Base-by-base conservation (phyloP, 1,284 basidiomycete species). In the Cystobasidiaceae sp. region DNA sequence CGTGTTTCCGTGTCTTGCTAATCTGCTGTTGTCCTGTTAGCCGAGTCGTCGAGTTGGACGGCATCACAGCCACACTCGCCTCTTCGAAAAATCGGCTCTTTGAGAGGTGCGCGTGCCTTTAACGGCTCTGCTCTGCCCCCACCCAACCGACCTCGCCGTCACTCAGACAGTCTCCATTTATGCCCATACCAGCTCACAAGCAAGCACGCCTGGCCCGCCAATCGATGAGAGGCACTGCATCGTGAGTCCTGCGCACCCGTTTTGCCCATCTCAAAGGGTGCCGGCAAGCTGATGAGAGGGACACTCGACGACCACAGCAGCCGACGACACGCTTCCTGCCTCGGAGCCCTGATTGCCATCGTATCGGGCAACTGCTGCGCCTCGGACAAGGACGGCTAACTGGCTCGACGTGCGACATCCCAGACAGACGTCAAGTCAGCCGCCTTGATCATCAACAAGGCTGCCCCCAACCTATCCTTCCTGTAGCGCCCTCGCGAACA, bases 301-400 rank as follows among this genome's bases (percentile, higher is more conserved):
- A 19, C 28, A 13, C 37, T 25, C 33, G 21, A 19, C 32, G 19
- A 37, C 27, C 15, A n/a, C 15, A 32, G 21, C 54, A 56, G 54
- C 54, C 54, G 54, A 37, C 54, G 54, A 56, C 54, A 56, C 54
- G 54, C 54, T 44, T 28, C 30, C 41, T 28, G 32, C 37, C 54
- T 56, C 25, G 54, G 54, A 56, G 54, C 21, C 41, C 34, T 56
- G 37, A 56, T 56, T 56, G 37, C 54, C 41, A 56, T 56, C 37
- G 54, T 56, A 34, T 56, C 54, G 41, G 54, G 54, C 32, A 56
- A 56, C 54, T 43, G 54, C 54, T 56, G 39, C 54, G 37, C 54
- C 25, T 19, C 13, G 17, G 54, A 56, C 54, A 56, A 56, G 39
- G 54, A 56, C 54, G 54, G 54, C 37, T 56, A 56, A 56, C 39